phyloP scores from a whole-genome alignment of 176 grass and related monocot genomes.

The Oryza meridionalis region DNA sequence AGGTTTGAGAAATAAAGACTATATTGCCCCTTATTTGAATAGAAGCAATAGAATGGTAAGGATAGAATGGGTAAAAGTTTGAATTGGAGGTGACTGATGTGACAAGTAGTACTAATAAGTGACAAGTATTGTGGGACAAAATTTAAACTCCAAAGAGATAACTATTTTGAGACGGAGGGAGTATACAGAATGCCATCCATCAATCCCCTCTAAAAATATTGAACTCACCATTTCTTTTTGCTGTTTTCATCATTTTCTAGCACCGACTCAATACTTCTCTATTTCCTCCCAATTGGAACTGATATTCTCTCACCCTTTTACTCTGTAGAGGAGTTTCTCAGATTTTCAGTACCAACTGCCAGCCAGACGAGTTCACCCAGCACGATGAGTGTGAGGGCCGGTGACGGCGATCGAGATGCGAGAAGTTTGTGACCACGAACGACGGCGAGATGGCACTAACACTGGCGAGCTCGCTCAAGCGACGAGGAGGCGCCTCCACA shows the following conservation, averaged over 20 bases:
- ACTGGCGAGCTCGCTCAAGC: background rate
- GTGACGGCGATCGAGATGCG: background rate
- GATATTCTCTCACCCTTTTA: too few species aligned
- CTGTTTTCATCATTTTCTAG: background rate
- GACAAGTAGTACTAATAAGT: too few species aligned
- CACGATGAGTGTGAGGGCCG: background rate
- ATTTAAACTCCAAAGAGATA: too few species aligned
- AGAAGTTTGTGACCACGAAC: background rate
- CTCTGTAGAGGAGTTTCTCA: background rate
- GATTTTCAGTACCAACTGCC: background rate
- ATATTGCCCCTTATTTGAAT: too few species aligned
- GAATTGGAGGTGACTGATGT: too few species aligned
- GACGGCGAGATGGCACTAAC: background rate
- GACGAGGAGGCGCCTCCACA: background rate
- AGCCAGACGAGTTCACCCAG: background rate
- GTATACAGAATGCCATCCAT: background rate
- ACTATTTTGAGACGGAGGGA: too few species aligned
- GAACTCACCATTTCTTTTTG: background rate
- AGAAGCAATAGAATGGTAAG: too few species aligned
- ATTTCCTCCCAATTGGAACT: too few species aligned
- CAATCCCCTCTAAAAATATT: background rate
- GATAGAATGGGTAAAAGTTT: too few species aligned
- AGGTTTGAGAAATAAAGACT: too few species aligned
- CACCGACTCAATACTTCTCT: too few species aligned
- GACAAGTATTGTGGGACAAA: too few species aligned